Evolutionary conservation across 2,329 filamentous ascomycete species (phyloP), one percentile per base, ranked within the genome.

Genomic region (Chrysosphaeria jannelii): DNA sequence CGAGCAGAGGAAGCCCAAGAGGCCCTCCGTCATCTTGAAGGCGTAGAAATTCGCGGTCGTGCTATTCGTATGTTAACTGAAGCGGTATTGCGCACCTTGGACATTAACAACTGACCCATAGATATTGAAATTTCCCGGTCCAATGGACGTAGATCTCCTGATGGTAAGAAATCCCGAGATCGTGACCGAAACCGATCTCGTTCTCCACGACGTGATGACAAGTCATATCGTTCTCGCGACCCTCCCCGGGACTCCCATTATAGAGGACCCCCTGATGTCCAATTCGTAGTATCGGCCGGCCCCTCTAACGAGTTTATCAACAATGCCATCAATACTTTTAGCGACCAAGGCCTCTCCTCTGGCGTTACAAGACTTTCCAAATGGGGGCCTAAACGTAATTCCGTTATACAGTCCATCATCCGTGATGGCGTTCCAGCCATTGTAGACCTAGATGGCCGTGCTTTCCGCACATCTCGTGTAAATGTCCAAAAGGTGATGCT

Each of bases 341-440:
- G 58, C 27, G 53, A 57, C 16, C 64, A 67, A 25, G 64, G 65
- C 3, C 49, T 93, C 18, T 67, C 59, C 28, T 66, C 68, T 9
- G 71, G 88, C 35, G 65, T 78, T 11, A 66, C 90, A 44, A 69
- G 71, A 33, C 50, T 91, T 21, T 69, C 66, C 26, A 65, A 75
- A 14, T 63, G 71, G 10, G 28, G 21, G 12, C 61, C 88, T 21
- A 60, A 71, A 10, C 64, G 79, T 30, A 61, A 69, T 17, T 60
- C 68, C 5, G 65, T 90, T n/a, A 61, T 91, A 24, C 66, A 75
- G 33, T 58, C 72, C 24, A 76, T 90, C 39, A 72, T 88, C 18
- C 48, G 79, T 8, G 79, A 93, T 41, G 81, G 85, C 10, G 81
- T 91, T 2, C 57, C 74, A 24, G 81, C 71, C 6, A 71, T 91